Evolutionary conservation across 2,329 filamentous ascomycete genomes (phyloP).

Genomic region (Beauveria sp.): DNA sequence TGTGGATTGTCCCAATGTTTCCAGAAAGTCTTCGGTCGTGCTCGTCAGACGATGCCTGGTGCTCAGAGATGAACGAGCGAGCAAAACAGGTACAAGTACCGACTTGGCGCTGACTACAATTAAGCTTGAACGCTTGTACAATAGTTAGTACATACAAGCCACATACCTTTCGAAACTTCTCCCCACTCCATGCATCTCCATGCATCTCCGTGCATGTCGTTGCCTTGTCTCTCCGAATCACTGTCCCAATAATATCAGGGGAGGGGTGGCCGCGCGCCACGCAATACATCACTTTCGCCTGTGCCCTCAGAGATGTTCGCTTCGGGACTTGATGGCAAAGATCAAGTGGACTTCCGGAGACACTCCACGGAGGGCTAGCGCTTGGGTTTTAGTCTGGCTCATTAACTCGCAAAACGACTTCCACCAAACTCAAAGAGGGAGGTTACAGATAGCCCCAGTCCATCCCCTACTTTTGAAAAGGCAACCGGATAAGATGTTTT

Average conservation of each 20-base stretch:
- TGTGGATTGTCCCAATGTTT: no score
- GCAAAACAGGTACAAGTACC: not conserved
- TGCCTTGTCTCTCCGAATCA: not conserved
- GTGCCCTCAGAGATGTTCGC: not conserved
- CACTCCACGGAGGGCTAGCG: not conserved
- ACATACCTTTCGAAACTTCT: not conserved
- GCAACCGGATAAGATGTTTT: not conserved
- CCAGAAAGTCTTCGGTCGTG: no score
- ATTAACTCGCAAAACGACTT: slow-evolving; percentile 1
- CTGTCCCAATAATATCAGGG: not conserved
- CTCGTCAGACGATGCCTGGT: no score
- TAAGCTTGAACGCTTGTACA: not conserved
- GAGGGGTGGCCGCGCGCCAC: not conserved
- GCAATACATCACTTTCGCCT: not conserved
- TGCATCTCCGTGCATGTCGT: not conserved
- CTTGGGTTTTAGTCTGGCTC: not conserved
- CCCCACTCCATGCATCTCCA: not conserved
- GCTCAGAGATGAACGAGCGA: no score
- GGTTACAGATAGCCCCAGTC: not conserved
- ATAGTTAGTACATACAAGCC: not conserved
- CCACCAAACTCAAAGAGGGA: slow-evolving; percentile 8
- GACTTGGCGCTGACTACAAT: not conserved
- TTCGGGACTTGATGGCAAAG: not conserved
- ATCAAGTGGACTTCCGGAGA: not conserved
- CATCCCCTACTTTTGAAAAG: slow-evolving; percentile 4